A percentile compares a stretch with the other conserved stretches of the same genome.
phyloP scores from a whole-genome alignment of 2,329 filamentous ascomycete species.

The Penicillium sp. region DNA sequence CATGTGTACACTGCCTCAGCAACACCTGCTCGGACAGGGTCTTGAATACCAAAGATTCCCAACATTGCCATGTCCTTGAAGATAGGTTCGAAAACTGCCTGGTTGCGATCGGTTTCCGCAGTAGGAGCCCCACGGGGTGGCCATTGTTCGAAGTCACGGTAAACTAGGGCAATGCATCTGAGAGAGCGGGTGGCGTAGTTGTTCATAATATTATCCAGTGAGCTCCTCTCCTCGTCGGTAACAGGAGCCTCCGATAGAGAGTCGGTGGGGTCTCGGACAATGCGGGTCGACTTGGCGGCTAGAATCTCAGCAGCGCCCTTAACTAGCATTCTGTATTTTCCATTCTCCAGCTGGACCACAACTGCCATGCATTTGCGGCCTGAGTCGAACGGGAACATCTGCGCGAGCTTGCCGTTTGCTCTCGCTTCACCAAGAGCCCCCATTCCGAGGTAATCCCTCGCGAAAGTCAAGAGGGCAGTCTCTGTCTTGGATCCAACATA shows the following conservation, averaged over 20 bases:
- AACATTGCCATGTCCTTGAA: conserved; percentile 68
- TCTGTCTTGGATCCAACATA: conserved; percentile 79
- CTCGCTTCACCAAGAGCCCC: conserved; percentile 61
- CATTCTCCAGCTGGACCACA: conserved; percentile 57
- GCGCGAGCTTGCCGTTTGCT: conserved; percentile 58
- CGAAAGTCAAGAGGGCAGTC: conserved; percentile 70
- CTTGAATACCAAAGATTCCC: conserved; percentile 75
- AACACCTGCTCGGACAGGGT: conserved; percentile 75
- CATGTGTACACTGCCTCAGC: conserved; percentile 69
- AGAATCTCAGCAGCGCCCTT: conserved; percentile 56
- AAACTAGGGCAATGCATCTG: conserved; percentile 79
- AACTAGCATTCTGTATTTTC: conserved; percentile 57
- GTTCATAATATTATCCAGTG: conserved; percentile 67
- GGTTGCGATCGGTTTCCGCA: conserved; percentile 58
- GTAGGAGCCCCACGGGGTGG: conserved; percentile 65
- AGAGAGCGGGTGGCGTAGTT: conserved; percentile 77
- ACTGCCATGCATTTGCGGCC: conserved; percentile 69
- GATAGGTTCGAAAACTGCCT: conserved; percentile 65
- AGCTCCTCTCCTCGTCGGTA: conserved; percentile 57
- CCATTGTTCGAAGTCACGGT: conserved; percentile 82
- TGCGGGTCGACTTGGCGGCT: conserved; percentile 47
- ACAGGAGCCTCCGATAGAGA: conserved; percentile 56
- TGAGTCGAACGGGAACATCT: conserved; percentile 61
- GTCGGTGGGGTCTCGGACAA: conserved; percentile 61
- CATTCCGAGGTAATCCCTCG: conserved; percentile 65